Conservation (phyloP, 768 basidiomycete species). For the Leccinum aurantiacum region DNA sequence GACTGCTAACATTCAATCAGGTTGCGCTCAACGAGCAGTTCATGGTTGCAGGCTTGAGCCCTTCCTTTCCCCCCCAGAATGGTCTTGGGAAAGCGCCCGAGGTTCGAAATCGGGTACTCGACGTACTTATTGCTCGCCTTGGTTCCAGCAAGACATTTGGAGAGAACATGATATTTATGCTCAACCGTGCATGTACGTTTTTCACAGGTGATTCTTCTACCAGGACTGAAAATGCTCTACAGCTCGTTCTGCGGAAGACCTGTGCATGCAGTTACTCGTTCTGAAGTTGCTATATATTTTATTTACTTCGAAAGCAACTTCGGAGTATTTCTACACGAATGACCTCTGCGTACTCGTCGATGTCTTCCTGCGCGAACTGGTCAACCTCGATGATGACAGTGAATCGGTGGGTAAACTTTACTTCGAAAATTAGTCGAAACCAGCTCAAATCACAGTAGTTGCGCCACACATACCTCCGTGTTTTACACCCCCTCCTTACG, state of each 20-base stretch:
- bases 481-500: slow-evolving; percentile 90
- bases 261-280: slow-evolving; percentile 92
- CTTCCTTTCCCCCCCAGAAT: slow-evolving; percentile 22
- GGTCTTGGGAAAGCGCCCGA: slow-evolving; percentile 37
- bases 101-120: slow-evolving; percentile 73
- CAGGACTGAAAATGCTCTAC: slow-evolving; percentile 6
- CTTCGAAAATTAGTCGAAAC: background rate
- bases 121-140: slow-evolving; percentile 79
- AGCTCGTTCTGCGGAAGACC: slow-evolving; percentile 87
- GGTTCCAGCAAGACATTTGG: slow-evolving; percentile 94
- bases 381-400: slow-evolving; percentile 88
- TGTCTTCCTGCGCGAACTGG: slow-evolving; percentile 93
- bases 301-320: slow-evolving; percentile 89
- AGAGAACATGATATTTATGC: slow-evolving; percentile 98
- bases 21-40: slow-evolving; percentile 97
- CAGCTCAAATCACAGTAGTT: slow-evolving; percentile 46
- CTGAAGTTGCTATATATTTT: slow-evolving; percentile 93
- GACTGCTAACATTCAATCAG: slow-evolving; percentile 40
- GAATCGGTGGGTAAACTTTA: slow-evolving; percentile 68
- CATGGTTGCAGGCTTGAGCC: slow-evolving; percentile 80
- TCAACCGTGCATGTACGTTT: slow-evolving; percentile 86
- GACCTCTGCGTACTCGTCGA: slow-evolving; percentile 95
- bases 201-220: background rate
- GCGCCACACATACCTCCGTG: slow-evolving; percentile 95
- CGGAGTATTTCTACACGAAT: slow-evolving; percentile 98